phyloP scores from a whole-genome alignment of 176 grass and related monocot genomes.

The Eleusine coracana region DNA sequence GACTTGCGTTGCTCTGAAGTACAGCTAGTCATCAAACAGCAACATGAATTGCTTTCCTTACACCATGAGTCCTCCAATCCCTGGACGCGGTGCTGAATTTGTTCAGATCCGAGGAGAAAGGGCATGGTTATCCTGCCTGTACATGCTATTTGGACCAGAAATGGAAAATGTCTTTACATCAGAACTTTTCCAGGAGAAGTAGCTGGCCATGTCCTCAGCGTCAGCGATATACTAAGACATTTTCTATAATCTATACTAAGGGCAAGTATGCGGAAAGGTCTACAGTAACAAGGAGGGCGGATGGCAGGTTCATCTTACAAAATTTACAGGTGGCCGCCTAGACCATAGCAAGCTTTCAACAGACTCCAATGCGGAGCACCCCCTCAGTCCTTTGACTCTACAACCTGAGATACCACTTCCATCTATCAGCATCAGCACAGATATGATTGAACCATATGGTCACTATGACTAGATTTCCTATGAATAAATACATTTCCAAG shows the following conservation, averaged over 20 bases:
- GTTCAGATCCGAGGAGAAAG: not conserved
- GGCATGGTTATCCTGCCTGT: not conserved
- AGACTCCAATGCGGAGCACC: conserved; percentile 22
- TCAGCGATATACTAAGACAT: not conserved
- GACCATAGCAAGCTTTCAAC: conserved; percentile 6
- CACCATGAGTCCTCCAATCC: not conserved
- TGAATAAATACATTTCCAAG: not conserved
- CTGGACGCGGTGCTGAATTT: not conserved
- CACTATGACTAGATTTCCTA: not conserved
- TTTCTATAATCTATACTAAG: not conserved
- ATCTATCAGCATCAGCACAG: conserved; percentile 50
- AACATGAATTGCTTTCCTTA: not conserved
- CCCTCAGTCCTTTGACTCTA: conserved; percentile 39
- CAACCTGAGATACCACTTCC: conserved; percentile 55
- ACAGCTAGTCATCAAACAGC: not conserved
- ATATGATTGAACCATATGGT: not conserved
- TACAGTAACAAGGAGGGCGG: not conserved
- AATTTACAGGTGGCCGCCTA: conserved; percentile 20
- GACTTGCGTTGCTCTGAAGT: not conserved
- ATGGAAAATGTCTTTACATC: not conserved
- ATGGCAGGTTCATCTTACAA: conserved; percentile 33
- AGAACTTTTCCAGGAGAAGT: not conserved
- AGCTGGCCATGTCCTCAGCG: not conserved
- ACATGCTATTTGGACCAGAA: not conserved
- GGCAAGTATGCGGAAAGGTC: not conserved